phyloP scores from a whole-genome alignment of 2,329 filamentous ascomycete genomes.

The Pseudocercospora pini-densiflorae region DNA sequence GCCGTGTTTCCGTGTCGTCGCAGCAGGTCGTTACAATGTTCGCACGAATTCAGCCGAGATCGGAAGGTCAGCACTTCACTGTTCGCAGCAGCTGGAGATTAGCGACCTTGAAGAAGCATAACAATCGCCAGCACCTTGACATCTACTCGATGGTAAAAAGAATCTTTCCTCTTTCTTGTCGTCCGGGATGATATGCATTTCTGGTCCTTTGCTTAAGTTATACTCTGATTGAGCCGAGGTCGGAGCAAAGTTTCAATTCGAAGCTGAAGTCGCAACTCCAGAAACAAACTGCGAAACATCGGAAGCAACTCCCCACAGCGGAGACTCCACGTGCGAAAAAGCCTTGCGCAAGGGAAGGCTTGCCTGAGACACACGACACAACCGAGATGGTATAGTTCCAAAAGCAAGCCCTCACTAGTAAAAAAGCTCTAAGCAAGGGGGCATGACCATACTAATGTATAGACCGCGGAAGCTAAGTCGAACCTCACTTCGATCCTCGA shows the following conservation, averaged over 20 bases:
- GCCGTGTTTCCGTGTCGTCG: too few relatives aligned
- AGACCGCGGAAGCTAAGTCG: neutral
- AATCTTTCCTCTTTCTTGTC: too few relatives aligned
- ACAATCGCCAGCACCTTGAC: too few relatives aligned
- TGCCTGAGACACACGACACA: neutral
- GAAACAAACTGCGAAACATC: neutral
- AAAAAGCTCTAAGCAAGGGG: slow-evolving; percentile 3
- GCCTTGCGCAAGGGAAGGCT: neutral
- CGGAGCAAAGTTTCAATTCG: neutral
- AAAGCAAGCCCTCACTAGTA: neutral
- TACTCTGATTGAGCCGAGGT: neutral
- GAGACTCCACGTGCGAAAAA: neutral
- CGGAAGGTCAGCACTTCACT: neutral
- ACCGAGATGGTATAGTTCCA: neutral
- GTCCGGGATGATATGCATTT: too few relatives aligned
- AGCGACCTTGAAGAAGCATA: too few relatives aligned
- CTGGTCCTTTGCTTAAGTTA: too few relatives aligned
- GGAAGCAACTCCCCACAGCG: neutral
- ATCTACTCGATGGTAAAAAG: too few relatives aligned
- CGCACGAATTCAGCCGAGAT: neutral
- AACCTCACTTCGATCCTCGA: neutral
- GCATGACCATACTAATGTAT: neutral
- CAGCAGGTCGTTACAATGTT: neutral
- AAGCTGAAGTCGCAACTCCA: neutral
- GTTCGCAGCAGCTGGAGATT: too few relatives aligned